phyloP scores from a whole-genome alignment of 2,329 filamentous ascomycete species.

The Alternaria dauci region DNA sequence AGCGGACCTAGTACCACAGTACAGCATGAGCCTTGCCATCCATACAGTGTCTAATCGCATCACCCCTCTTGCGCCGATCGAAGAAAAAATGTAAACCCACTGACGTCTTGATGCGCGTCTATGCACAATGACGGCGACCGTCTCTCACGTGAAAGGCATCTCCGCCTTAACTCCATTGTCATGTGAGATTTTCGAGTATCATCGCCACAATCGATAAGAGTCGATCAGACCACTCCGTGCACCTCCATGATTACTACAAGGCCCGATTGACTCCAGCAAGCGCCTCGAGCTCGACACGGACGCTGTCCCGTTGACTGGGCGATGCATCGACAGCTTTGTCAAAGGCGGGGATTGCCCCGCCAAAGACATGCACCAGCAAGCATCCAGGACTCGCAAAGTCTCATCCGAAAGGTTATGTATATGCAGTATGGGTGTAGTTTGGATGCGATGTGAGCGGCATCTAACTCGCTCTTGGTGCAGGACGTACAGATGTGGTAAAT shows the following conservation, averaged over 20 bases:
- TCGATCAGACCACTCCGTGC: conserved; percentile 2
- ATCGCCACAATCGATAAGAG: conserved; percentile 31
- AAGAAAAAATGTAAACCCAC: conserved; percentile 16
- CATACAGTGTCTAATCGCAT: conserved; percentile 5
- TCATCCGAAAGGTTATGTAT: not conserved
- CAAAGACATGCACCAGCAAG: not conserved
- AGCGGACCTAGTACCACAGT: conserved; percentile 9
- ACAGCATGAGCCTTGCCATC: not conserved
- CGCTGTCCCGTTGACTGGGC: not conserved
- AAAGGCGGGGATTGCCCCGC: not conserved
- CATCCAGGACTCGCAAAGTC: not conserved
- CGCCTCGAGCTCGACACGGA: not conserved
- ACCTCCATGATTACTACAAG: conserved; percentile 26
- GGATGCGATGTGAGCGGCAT: no score
- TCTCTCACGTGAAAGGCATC: conserved; percentile 28
- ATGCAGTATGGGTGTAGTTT: not conserved
- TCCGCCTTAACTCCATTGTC: conserved; percentile 40
- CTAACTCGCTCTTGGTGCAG: not conserved
- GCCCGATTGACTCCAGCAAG: conserved; percentile 10
- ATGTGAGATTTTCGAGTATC: conserved; percentile 26
- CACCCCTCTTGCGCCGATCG: conserved; percentile 1
- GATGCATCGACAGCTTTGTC: not conserved
- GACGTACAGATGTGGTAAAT: not conserved
- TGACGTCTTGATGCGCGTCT: conserved; percentile 25
- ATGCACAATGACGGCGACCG: conserved; percentile 42